A percentile compares a stretch with the other conserved stretches of the same genome.
Conservation (phyloP, 2,329 filamentous ascomycete species). For the Sporothrix sp. region DNA sequence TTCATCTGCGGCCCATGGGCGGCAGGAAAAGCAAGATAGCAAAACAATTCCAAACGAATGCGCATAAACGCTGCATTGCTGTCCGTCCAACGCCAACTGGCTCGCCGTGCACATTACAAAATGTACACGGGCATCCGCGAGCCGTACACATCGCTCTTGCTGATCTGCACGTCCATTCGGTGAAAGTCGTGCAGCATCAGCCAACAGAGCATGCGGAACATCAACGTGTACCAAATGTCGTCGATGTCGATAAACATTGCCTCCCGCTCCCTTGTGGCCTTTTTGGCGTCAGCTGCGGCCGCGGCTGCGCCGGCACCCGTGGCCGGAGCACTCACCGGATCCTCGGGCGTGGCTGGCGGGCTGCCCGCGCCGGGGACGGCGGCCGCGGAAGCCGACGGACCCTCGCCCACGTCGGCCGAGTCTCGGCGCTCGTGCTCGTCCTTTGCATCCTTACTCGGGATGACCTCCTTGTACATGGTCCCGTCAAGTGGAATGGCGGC, state of each 20-base stretch:
- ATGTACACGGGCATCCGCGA: slow-evolving; percentile 49
- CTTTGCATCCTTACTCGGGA: neutral
- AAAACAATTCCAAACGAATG: no score
- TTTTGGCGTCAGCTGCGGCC: neutral
- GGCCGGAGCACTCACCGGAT: no score
- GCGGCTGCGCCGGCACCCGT: neutral
- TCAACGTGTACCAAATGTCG: slow-evolving; percentile 44
- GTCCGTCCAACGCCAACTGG: neutral
- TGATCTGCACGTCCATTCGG: slow-evolving; percentile 42
- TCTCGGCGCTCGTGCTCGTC: neutral
- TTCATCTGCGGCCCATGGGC: no score
- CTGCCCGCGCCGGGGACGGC: no score
- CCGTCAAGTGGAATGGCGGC: slow-evolving; percentile 17
- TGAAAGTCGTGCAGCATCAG: slow-evolving; percentile 48
- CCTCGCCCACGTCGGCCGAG: neutral
- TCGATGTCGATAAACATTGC: slow-evolving; percentile 18
- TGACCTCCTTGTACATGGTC: neutral
- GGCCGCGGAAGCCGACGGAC: no score
- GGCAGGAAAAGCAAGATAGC: no score
- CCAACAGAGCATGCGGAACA: slow-evolving; percentile 51
- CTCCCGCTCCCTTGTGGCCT: neutral
- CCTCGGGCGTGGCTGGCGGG: no score
- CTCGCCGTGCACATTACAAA: slow-evolving; percentile 1
- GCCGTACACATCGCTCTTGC: slow-evolving; percentile 43
- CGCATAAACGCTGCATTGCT: no score